These are phyloP conservation scores for Tilletia horrida DNA, from an alignment of 1,284 basidiomycete genomes.

Conservation along the genomic window DNA sequence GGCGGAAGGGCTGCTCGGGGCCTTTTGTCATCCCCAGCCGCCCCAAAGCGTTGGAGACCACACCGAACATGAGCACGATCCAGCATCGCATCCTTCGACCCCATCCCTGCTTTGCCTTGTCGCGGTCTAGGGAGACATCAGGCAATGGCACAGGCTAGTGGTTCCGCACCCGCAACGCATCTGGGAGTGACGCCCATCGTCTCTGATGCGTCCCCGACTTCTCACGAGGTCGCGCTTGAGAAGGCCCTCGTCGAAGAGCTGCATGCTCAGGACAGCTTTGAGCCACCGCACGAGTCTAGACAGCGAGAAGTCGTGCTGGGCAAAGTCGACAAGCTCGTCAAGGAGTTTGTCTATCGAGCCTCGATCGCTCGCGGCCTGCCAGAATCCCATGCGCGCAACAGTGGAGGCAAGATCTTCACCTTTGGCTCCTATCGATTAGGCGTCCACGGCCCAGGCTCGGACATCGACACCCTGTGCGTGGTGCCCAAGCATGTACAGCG, in stretches of 20 bases:
- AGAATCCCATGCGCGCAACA: constrained; percentile 75
- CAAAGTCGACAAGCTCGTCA: constrained; percentile 81
- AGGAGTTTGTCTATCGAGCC: constrained; percentile 85
- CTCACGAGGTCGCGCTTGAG: constrained; percentile 62
- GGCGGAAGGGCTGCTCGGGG: too few relatives aligned
- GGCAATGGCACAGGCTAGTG: constrained; percentile 4
- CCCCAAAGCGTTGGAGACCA: too few relatives aligned
- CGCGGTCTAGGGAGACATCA: background rate
- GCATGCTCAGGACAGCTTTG: constrained; percentile 78
- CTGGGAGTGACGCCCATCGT: constrained; percentile 78
- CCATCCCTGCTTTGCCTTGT: background rate
- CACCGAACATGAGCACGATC: too few relatives aligned
- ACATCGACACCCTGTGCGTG: constrained; percentile 98
- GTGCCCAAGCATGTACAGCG: constrained; percentile 92
- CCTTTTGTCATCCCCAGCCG: too few relatives aligned
- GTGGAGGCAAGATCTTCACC: constrained; percentile 97
- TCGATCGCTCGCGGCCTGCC: constrained; percentile 76
- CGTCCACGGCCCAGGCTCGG: constrained; percentile 90
- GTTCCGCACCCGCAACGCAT: constrained; percentile 3
- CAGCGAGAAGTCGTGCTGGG: constrained; percentile 88
- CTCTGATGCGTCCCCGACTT: constrained; percentile 58
- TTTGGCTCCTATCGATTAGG: constrained; percentile 82
- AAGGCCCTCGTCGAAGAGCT: constrained; percentile 83
- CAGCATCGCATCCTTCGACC: too few relatives aligned
- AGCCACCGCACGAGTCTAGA: constrained; percentile 81